Evolutionary conservation across 345 rosid genomes (phyloP).

Genomic region (Murraya paniculata): DNA sequence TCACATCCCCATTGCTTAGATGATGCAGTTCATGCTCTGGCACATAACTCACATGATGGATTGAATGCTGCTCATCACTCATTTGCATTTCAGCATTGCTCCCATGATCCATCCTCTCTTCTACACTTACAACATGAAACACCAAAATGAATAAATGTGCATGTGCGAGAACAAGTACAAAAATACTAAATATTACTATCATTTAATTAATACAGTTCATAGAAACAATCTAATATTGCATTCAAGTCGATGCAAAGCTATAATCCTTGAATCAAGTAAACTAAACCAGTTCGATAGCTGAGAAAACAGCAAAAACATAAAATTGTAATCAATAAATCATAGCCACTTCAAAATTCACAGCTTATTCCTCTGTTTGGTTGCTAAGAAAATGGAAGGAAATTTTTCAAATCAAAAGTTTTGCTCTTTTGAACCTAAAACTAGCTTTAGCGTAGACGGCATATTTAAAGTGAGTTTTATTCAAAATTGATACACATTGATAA

Average conservation of each 20-base stretch:
- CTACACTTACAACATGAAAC: neutral
- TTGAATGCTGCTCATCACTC: conserved; percentile 37
- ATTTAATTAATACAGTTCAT: neutral
- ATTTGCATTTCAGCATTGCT: conserved; percentile 38
- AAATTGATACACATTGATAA: neutral
- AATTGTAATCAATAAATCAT: neutral
- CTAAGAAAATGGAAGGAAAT: neutral
- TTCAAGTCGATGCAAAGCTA: neutral
- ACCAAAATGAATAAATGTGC: neutral
- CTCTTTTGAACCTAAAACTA: neutral
- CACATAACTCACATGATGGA: conserved; percentile 42
- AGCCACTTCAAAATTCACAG: neutral
- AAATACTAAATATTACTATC: neutral
- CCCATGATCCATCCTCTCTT: conserved; percentile 44
- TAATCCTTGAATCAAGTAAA: neutral
- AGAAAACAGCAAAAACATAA: neutral
- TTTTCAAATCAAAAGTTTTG: neutral
- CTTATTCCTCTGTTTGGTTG: neutral
- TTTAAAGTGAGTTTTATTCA: neutral
- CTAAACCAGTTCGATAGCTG: neutral
- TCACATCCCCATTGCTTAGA: conserved; percentile 35
- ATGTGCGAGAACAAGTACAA: neutral
- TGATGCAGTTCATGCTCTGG: conserved; percentile 43
- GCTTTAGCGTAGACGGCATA: too few relatives aligned
- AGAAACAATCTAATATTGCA: neutral